These are phyloP conservation scores for Phytophthora hybrid DNA, from an alignment of 352 stramenopile genomes.

Conservation along the genomic window DNA sequence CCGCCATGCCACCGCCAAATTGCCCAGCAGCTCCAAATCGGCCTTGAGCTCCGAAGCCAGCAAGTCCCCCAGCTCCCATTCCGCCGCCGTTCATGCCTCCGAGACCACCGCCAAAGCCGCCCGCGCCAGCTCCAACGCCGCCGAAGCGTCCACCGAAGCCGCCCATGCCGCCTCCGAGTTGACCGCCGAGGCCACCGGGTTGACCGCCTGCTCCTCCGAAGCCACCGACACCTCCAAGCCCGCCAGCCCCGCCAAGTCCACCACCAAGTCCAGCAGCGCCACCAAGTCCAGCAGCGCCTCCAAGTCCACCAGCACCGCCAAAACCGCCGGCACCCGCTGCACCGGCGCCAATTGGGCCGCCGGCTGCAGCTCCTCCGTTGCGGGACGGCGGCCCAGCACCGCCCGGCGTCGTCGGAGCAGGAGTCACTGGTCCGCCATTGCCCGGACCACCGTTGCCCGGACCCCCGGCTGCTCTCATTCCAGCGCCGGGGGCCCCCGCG, in stretches of 20 bases:
- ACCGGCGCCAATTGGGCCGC: background rate
- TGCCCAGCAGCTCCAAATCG: background rate
- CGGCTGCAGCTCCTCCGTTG: background rate
- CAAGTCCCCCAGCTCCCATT: background rate
- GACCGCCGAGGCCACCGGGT: constrained; percentile 6
- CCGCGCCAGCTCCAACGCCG: background rate
- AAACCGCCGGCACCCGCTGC: background rate
- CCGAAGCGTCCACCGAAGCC: constrained; percentile 7
- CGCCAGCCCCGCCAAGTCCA: background rate
- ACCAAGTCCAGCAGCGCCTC: too few relatives aligned
- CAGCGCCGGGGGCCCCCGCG: background rate
- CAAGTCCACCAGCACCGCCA: too few relatives aligned
- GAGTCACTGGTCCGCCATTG: background rate
- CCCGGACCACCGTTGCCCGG: background rate
- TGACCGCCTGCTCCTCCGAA: background rate
- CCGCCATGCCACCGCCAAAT: background rate
- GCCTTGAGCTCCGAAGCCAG: background rate
- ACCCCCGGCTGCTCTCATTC: background rate
- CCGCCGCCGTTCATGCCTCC: background rate
- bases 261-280: background rate
- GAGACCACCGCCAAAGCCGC: background rate
- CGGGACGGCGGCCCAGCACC: background rate
- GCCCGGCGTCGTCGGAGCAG: background rate
- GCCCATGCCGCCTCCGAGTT: constrained; percentile 3
- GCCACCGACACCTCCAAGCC: background rate